Conservation (phyloP, 345 rosid genomes). For the Eucalyptus curtisii region DNA sequence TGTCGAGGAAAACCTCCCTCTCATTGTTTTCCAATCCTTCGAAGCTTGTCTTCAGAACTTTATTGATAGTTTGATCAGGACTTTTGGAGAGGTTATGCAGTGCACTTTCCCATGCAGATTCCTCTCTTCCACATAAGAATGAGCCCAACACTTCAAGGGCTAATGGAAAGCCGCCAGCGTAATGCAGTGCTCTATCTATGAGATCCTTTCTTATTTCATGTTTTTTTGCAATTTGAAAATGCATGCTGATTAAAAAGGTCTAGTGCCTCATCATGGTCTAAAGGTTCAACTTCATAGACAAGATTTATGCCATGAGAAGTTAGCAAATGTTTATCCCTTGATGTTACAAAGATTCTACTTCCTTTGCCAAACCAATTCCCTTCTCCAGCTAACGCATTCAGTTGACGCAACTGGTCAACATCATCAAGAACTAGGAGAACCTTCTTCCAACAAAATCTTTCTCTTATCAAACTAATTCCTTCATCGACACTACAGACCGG, state of each 20-base stretch:
- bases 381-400: not conserved
- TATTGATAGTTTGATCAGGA: too few relatives aligned
- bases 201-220: not conserved
- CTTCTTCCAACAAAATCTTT: too few relatives aligned
- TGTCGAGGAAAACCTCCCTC: too few relatives aligned
- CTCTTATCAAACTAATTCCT: too few relatives aligned
- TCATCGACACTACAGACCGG: too few relatives aligned
- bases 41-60: too few relatives aligned
- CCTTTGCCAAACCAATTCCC: not conserved
- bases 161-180: not conserved
- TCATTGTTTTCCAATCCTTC: too few relatives aligned
- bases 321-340: not conserved
- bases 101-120: too few relatives aligned
- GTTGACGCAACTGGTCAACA: not conserved
- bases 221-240: not conserved
- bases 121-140: too few relatives aligned
- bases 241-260: not conserved
- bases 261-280: not conserved
- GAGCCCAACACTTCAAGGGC: not conserved
- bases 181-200: not conserved
- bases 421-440: not conserved
- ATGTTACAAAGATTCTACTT: not conserved
- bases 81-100: fast-evolving
- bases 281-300: not conserved
- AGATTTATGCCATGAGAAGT: not conserved